Percentiles rank a stretch among this genome's conserved stretches.
phyloP scores from a whole-genome alignment of 768 basidiomycete species.

The Termitomyces sp. region DNA sequence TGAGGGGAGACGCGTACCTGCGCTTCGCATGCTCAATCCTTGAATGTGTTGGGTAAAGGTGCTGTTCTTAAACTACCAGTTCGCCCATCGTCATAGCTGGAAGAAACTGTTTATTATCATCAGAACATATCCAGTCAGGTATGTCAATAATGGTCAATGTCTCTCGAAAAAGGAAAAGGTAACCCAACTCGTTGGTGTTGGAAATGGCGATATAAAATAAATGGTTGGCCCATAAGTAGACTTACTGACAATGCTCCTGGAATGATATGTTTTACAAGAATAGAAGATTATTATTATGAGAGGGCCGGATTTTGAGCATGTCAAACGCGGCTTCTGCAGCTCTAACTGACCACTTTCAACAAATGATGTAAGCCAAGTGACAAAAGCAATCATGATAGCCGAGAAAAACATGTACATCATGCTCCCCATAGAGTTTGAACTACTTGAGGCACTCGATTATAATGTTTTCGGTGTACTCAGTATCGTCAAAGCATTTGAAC shows the following conservation, averaged over 20 bases:
- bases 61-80: not conserved
- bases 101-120: too few species aligned
- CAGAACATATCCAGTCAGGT: not conserved
- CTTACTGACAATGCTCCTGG: not conserved
- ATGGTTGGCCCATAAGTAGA: not conserved
- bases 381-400: too few species aligned
- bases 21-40: not conserved
- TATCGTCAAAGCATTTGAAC: not conserved
- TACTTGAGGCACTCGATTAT: not conserved
- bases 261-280: not conserved
- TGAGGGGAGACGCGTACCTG: not conserved
- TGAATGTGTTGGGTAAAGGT: not conserved
- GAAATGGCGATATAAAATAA: not conserved
- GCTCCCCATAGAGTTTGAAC: too few species aligned
- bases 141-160: not conserved
- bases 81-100: not conserved
- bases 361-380: too few species aligned
- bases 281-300: not conserved
- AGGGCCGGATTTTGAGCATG: not conserved
- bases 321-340: not conserved
- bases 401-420: too few species aligned
- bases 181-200: not conserved
- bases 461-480: not conserved
- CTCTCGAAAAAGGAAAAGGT: not conserved
- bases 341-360: not conserved